Base-by-base conservation (phyloP, 768 basidiomycete genomes). In the Mycena galopus region DNA sequence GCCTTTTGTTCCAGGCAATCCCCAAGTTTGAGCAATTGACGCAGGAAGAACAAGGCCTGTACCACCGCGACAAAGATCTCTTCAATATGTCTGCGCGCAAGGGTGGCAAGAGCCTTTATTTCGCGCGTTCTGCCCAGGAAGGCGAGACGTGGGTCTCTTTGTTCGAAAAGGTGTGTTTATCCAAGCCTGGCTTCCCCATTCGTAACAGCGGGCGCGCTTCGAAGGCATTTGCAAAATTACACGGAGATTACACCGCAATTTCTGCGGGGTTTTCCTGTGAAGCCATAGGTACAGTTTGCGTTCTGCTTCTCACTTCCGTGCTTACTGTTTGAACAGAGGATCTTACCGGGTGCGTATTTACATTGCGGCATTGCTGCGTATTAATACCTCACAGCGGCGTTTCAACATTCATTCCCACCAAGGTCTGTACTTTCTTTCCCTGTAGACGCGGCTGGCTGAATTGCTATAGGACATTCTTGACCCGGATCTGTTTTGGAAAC, bases 111-210 rank as follows among this genome's bases (percentile, higher is more conserved):
- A 81, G 81, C 1, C 74, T 89, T 39, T 88, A 86, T 71, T 90
- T 89, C 76, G 87, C 89, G 11, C 84, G 82, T 61, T 87, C 86
- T 8, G 84, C 1, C 79, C 84, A 6, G 81, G 44, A 84, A 57
- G 86, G 85, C 33, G 88, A 89, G 71, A 89, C 88, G 5, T 89
- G 88, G 88, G 87, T 89, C 0, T 86, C 89, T 3, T 78, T 90
- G n/a, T 83, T 89, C n/a, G 89, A 90, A 76, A 90, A 90, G 71
- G 73, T 74, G 57, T 0, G 61, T 19, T n/a, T 29, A n/a, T 37
- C 50, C 0, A 1, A 7, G 6, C 29, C 23, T 2, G 14, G 6
- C 44, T 59, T 66, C 27, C 12, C 44, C 14, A 11, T 14, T 16
- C 39, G 11, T 39, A 7, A 37, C 35, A 39, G 39, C 17, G 35